Percentiles rank a stretch among this genome's conserved stretches.
These are phyloP conservation scores for Claviceps maximensis DNA, from an alignment of 2,329 filamentous ascomycete species.

Conservation along the genomic window DNA sequence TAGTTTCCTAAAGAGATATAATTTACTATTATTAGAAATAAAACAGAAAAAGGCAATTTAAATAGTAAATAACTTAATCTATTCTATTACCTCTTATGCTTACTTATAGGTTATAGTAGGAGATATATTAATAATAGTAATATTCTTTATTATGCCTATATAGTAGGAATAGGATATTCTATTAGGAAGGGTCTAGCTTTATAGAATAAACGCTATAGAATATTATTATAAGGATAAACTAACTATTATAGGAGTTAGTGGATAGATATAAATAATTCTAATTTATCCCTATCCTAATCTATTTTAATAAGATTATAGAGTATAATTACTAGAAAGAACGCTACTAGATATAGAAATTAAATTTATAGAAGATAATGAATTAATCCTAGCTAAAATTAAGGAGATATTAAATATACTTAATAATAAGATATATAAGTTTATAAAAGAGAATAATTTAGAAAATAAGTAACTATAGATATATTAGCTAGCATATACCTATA, in stretches of 20 bases:
- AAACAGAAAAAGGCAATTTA: neutral
- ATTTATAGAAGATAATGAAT: neutral
- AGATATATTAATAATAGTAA: neutral
- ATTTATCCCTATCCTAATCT: neutral
- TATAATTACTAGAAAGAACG: too few relatives aligned
- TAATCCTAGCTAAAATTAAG: neutral
- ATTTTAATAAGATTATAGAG: too few relatives aligned
- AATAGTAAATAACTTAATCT: neutral
- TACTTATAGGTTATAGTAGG: neutral
- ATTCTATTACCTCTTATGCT: neutral
- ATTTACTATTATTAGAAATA: neutral
- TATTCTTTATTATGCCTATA: neutral
- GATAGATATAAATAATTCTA: neutral
- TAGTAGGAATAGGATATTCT: neutral
- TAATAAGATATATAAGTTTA: neutral
- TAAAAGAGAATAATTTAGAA: neutral
- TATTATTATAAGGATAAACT: neutral
- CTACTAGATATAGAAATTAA: neutral
- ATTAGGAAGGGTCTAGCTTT: neutral
- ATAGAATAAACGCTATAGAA: neutral
- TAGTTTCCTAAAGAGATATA: neutral
- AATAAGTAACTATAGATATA: too few relatives aligned
- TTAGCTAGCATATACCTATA: neutral
- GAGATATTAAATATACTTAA: neutral
- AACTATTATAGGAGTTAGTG: neutral